Base-by-base conservation (phyloP, 75 land plant genomes). In the Pseudotsuga menziesii region DNA sequence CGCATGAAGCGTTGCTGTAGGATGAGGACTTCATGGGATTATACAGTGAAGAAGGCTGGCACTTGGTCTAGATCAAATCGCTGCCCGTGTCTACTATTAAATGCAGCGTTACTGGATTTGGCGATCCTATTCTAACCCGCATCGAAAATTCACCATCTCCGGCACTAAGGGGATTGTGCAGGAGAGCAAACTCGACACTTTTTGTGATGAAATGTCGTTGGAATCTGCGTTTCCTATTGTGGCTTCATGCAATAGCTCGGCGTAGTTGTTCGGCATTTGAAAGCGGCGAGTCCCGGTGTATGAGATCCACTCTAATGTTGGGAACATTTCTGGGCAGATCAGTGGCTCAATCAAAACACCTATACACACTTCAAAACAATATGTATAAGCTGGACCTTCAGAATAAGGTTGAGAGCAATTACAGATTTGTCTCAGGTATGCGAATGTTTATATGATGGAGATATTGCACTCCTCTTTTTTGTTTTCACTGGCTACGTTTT, bases 21-120 rank as follows among this genome's bases (percentile, higher is more conserved):
- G 79, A 67, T 15, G n/a, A 44, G 11, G 84, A 83, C 14, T 27
- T 8, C 23, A 14, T 8, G 27, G 84, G 85, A 14, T 83, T 73
- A 57, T 82, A 83, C 29, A 76, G 22, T 41, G 58, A 35, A 58
- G 85, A 83, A 5, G 84, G 85, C 20, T 23, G 1, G 29, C 84
- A 81, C 19, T 83, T 84, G 1, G 82, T 83, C 85, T 84, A 83
- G 36, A 77, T 80, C 8, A 83, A 84, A 36, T 82, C 79, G 14
- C 78, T 83, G 7, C 84, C 84, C 5, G 84, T 83, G 78, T 81
- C 84, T 27, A 74, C 57, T 8, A 75, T 82, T 9, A 79, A 77
- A 13, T 55, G 3, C 74, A 75, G 76, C 9, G 20, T 69, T 41
- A 69, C 0, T 19, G 71, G 64, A 23, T 55, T 56, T 22, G 85